Evolutionary conservation across 495 filamentous ascomycete species (phyloP), one percentile per base, ranked within the genome.

Genomic region (Chlorociboria aeruginascens): DNA sequence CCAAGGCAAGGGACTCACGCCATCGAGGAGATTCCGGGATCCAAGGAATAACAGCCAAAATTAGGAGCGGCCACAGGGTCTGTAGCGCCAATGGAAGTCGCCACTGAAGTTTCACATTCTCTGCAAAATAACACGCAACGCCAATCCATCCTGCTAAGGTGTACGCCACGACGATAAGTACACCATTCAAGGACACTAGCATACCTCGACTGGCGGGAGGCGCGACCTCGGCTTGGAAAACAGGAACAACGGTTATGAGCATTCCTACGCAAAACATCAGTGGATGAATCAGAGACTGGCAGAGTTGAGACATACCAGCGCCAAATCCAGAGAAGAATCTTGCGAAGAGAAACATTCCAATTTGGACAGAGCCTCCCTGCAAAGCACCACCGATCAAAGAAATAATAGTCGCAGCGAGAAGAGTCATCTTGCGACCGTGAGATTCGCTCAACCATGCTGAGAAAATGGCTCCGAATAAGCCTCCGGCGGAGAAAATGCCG

Each of bases 171-270:
- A 47, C 16, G 14, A 34, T 7, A 25, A 47, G 20, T 7, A 10
- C 16, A 38, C 44, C 44, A 25, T 47, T 32, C 20, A 32, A 31
- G 3, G 59, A 59, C 32, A 63, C 58, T 0, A 69, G 51, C 28
- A 63, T 56, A 8, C 67, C 67, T 16, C 67, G 67, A 30, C 66
- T 61, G 43, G 60, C 55, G 1, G 61, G 61, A 16, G 67, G 67
- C 3, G 64, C 55, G 30, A 60, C 59, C 52, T 70, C 67, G 2
- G 64, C 54, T 29, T 66, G 64, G 43, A 68, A 70, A 28, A 65
- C 56, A 8, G 67, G 67, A 29, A 69, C 63, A 30, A 69, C 54
- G 4, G 40, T n/a, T 3, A 43, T 25, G 17, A 43, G 30, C 10
- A 43, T 43, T 20, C 14, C 40, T 40, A 10, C 37, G 14, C 8